These are phyloP conservation scores for Picochlorum sp. DNA, from an alignment of 139 green algal species.

Conservation along the genomic window DNA sequence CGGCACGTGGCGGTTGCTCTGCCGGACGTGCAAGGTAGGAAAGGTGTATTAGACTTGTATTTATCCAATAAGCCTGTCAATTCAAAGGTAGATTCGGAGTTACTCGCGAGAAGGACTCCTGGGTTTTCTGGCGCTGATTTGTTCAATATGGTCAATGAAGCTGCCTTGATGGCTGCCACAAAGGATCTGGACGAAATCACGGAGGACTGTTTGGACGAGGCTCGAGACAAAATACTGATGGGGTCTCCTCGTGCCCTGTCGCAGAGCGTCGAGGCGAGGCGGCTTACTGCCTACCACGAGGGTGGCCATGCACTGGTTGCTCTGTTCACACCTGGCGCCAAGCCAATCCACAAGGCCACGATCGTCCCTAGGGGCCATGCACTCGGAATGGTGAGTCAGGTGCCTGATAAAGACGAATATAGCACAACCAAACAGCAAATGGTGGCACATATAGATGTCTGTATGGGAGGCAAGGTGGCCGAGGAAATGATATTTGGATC, in stretches of 20 bases:
- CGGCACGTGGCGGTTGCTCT: constrained; percentile 84
- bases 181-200: constrained; percentile 32
- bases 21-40: constrained; percentile 80
- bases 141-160: constrained; percentile 64
- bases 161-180: constrained; percentile 54
- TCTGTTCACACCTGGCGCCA: constrained; percentile 58
- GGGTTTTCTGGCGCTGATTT: constrained; percentile 67
- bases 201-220: constrained; percentile 56
- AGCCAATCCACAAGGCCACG: constrained; percentile 86
- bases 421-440: constrained; percentile 79
- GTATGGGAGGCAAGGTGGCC: constrained; percentile 91
- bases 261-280: constrained; percentile 41
- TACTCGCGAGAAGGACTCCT: constrained; percentile 81
- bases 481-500: constrained; percentile 96
- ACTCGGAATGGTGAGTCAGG: constrained; percentile 86
- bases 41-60: constrained; percentile 86
- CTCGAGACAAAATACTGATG: constrained; percentile 90
- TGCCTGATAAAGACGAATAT: constrained; percentile 82
- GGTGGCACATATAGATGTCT: constrained; percentile 85
- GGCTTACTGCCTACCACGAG: constrained; percentile 92
- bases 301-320: constrained; percentile 90
- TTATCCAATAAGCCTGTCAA: constrained; percentile 64
- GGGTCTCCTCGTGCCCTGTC: constrained; percentile 50
- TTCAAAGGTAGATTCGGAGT: constrained; percentile 59
- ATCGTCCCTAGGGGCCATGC: constrained; percentile 91